A percentile compares a stretch with the other conserved stretches of the same genome.
Conservation (phyloP, 2,329 filamentous ascomycete genomes). For the Pseudogymnoascus sp. region DNA sequence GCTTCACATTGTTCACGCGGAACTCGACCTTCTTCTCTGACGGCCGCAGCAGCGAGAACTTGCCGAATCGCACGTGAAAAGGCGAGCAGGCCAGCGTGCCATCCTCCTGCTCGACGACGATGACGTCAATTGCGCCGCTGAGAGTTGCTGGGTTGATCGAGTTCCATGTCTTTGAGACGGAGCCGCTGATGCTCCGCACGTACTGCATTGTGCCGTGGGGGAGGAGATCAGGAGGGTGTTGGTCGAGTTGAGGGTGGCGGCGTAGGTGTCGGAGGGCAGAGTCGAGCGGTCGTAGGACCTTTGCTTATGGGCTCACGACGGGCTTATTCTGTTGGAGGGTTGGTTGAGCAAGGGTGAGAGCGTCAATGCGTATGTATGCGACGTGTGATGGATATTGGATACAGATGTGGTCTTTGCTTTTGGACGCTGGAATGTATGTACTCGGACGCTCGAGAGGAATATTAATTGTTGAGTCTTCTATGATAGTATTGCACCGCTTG, state of each 20-base stretch:
- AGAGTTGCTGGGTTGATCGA: constrained; percentile 97
- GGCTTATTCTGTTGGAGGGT: background rate
- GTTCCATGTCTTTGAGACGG: constrained; percentile 98
- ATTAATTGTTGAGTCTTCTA: constrained; percentile 5
- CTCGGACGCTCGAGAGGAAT: background rate
- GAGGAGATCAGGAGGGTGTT: background rate
- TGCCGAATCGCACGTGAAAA: constrained; percentile 97
- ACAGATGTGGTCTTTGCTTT: background rate
- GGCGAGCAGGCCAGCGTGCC: constrained; percentile 84
- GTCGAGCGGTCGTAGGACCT: background rate
- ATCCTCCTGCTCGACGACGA: constrained; percentile 94
- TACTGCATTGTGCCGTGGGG: constrained; percentile 69
- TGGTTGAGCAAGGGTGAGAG: background rate
- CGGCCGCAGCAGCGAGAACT: constrained; percentile 89
- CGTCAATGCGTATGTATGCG: constrained; percentile 1
- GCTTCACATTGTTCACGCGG: constrained; percentile 82
- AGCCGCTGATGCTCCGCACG: constrained; percentile 89
- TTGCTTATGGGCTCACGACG: background rate
- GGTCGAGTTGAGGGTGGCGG: background rate
- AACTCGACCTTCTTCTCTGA: constrained; percentile 99
- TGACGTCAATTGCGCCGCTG: constrained; percentile 96
- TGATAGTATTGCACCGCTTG: background rate
- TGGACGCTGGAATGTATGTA: background rate
- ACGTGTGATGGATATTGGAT: background rate
- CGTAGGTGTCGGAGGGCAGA: background rate